Conservation (phyloP, 179 eudicot genomes). For the Carnegiea gigantea region DNA sequence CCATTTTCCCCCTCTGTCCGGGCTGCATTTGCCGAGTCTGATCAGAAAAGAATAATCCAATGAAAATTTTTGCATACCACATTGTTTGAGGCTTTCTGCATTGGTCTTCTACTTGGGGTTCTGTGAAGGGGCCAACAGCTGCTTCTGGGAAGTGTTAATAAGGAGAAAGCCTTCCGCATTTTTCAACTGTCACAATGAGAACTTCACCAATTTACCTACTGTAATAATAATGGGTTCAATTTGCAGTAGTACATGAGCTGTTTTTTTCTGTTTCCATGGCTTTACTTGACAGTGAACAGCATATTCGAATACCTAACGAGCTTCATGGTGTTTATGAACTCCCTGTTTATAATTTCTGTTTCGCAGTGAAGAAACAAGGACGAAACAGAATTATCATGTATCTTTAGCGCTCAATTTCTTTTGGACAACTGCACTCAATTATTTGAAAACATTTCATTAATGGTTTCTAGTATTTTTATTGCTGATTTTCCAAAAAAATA, state of each 20-base stretch:
- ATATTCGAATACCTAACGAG: too few relatives aligned
- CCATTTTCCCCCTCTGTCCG: neutral
- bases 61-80: slow-evolving; percentile 1
- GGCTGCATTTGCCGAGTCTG: slow-evolving; percentile 14
- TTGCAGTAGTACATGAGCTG: neutral
- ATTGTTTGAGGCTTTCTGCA: slow-evolving; percentile 30
- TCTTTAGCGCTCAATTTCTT: too few relatives aligned
- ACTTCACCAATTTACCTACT: neutral
- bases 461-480: too few relatives aligned
- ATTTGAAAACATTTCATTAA: too few relatives aligned
- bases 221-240: neutral
- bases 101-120: neutral
- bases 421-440: too few relatives aligned
- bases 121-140: neutral
- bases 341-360: too few relatives aligned
- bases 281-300: too few relatives aligned
- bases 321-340: too few relatives aligned
- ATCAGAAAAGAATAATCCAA: slow-evolving; percentile 26
- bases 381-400: too few relatives aligned
- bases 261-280: too few relatives aligned
- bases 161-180: slow-evolving; percentile 30
- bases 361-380: too few relatives aligned
- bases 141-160: slow-evolving; percentile 18
- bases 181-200: slow-evolving; percentile 13
- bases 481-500: too few relatives aligned